phyloP scores from a whole-genome alignment of 768 basidiomycete species.

The Lentinula sp. region DNA sequence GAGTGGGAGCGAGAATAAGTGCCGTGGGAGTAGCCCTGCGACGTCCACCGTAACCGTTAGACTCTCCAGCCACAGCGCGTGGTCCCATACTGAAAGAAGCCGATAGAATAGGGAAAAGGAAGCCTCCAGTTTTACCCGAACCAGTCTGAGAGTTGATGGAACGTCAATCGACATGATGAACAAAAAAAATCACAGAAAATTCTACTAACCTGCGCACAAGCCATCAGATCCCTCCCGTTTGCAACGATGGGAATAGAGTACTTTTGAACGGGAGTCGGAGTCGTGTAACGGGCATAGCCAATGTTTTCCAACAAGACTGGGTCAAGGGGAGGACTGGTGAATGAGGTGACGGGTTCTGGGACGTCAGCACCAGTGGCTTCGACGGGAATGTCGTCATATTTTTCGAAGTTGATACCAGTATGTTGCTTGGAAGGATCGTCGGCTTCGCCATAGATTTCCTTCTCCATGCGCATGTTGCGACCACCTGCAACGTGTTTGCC shows the following conservation, averaged over 20 bases:
- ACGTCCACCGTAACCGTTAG: slow-evolving; percentile 49
- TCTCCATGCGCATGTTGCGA: slow-evolving; percentile 85
- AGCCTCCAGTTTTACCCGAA: slow-evolving; percentile 98
- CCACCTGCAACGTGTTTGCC: slow-evolving; percentile 81
- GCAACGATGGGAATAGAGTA: slow-evolving; percentile 99
- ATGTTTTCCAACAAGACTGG: slow-evolving; percentile 95
- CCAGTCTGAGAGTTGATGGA: slow-evolving; percentile 66
- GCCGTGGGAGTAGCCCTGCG: slow-evolving; percentile 96
- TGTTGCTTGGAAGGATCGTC: slow-evolving; percentile 84
- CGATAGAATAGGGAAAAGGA: slow-evolving; percentile 98
- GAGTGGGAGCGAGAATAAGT: slow-evolving; percentile 96
- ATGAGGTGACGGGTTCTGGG: slow-evolving; percentile 88
- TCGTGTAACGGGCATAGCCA: slow-evolving; percentile 83
- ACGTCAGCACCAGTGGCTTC: slow-evolving; percentile 96
- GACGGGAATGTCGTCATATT: slow-evolving; percentile 99
- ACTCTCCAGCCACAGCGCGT: slow-evolving; percentile 53
- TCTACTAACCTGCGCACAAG: slow-evolving; percentile 75
- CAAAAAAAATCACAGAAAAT: neutral
- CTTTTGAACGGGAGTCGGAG: slow-evolving; percentile 98
- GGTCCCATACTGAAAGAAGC: slow-evolving; percentile 87
- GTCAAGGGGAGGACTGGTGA: slow-evolving; percentile 87
- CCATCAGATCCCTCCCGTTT: slow-evolving; percentile 85
- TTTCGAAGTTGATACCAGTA: slow-evolving; percentile 99
- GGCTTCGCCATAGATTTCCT: slow-evolving; percentile 91
- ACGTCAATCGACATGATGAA: slow-evolving; percentile 11